Conservation (phyloP, 371 early-diverging fungal genomes). For the Dichotomocladium elegans region DNA sequence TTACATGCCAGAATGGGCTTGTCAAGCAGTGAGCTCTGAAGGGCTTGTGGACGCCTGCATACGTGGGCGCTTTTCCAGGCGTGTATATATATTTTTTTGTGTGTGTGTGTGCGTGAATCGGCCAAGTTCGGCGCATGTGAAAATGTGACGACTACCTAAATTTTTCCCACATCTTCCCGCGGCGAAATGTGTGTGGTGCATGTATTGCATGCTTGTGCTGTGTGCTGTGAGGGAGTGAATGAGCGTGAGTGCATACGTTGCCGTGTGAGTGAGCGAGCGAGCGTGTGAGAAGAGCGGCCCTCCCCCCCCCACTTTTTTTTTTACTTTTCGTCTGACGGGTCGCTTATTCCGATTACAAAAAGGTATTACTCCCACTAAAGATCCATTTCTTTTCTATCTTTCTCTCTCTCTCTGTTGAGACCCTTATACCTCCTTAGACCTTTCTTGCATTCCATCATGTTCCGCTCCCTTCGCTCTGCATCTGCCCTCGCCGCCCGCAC, state of each 20-base stretch:
- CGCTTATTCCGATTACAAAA: not conserved
- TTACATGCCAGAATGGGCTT: too few species aligned
- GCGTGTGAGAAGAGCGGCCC: too few species aligned
- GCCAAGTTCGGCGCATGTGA: constrained; percentile 10
- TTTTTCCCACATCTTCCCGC: constrained; percentile 8
- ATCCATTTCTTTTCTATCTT: not conserved
- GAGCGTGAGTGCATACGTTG: too few species aligned
- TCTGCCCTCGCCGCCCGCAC: constrained; percentile 48
- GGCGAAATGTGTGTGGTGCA: not conserved
- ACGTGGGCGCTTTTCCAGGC: too few species aligned
- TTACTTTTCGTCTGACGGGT: too few species aligned
- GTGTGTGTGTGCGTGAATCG: not conserved
- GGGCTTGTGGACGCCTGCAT: too few species aligned
- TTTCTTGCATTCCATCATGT: constrained; percentile 49
- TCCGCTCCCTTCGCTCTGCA: constrained; percentile 50
- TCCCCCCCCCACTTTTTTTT: too few species aligned
- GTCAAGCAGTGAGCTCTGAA: too few species aligned
- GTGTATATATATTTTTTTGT: not conserved
- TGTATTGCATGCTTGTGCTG: too few species aligned
- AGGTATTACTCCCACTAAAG: not conserved
- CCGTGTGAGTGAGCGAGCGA: too few species aligned
- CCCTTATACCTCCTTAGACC: not conserved
- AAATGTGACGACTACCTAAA: not conserved
- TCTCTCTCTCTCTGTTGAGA: not conserved
- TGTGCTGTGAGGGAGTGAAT: too few species aligned